phyloP scores from a whole-genome alignment of 2,329 filamentous ascomycete species.

The Aspergillus ochraceus region DNA sequence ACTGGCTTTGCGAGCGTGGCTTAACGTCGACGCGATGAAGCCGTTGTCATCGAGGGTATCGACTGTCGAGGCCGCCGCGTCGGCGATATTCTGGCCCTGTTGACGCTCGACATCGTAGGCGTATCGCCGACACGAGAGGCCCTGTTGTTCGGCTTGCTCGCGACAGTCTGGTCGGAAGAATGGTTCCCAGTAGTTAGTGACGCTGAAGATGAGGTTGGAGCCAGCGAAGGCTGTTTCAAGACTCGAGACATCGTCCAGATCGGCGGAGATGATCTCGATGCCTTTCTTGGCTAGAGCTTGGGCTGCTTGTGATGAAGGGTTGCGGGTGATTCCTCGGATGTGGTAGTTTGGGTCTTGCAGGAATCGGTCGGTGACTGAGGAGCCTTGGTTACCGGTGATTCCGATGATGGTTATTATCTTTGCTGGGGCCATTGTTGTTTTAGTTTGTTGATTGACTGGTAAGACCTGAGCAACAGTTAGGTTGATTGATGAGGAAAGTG shows the following conservation, averaged over 20 bases:
- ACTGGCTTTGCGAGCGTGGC: slow-evolving; percentile 50
- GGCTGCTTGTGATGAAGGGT: slow-evolving; percentile 22
- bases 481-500: no score
- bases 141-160: slow-evolving; percentile 37
- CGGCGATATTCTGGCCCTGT: slow-evolving; percentile 57
- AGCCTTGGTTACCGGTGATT: slow-evolving; percentile 24
- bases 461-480: no score
- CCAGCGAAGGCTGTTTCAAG: slow-evolving; percentile 32
- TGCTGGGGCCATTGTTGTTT: slow-evolving; percentile 4
- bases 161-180: slow-evolving; percentile 50
- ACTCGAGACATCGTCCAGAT: slow-evolving; percentile 24
- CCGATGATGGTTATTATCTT: slow-evolving; percentile 20
- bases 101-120: slow-evolving; percentile 52
- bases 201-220: slow-evolving; percentile 54
- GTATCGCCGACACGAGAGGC: slow-evolving; percentile 45
- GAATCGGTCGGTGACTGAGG: slow-evolving; percentile 25
- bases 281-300: slow-evolving; percentile 22
- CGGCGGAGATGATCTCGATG: slow-evolving; percentile 28
- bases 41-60: slow-evolving; percentile 49
- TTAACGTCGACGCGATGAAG: slow-evolving; percentile 55
- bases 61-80: slow-evolving; percentile 49
- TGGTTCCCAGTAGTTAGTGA: slow-evolving; percentile 57
- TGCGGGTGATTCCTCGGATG: slow-evolving; percentile 31
- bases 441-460: background rate
- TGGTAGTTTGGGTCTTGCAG: slow-evolving; percentile 24